These are phyloP conservation scores for Pseudogymnoascus sp. DNA, from an alignment of 2,329 filamentous ascomycete genomes.

Conservation along the genomic window DNA sequence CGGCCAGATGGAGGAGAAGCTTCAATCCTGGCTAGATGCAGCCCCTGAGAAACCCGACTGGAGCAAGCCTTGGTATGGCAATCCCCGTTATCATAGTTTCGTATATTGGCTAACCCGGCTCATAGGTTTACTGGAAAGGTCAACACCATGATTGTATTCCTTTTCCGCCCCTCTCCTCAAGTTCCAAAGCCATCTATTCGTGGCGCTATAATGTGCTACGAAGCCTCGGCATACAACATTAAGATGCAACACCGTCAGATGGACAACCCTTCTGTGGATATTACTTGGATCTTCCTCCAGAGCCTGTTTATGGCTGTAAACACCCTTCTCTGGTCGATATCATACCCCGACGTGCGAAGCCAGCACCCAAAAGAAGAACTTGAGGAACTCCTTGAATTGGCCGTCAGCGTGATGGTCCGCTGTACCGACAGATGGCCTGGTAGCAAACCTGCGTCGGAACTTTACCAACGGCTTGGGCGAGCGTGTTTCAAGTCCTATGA, in stretches of 20 bases:
- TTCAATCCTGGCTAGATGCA: slow-evolving; percentile 70
- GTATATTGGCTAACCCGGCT: slow-evolving; percentile 15
- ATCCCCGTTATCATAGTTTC: neutral
- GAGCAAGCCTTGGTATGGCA: slow-evolving; percentile 65
- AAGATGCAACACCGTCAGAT: slow-evolving; percentile 74
- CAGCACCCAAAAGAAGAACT: slow-evolving; percentile 67
- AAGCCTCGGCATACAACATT: slow-evolving; percentile 75
- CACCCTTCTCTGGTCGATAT: slow-evolving; percentile 83
- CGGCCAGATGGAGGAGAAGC: slow-evolving; percentile 64
- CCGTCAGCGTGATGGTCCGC: slow-evolving; percentile 68
- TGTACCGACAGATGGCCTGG: slow-evolving; percentile 89
- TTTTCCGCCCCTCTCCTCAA: slow-evolving; percentile 87
- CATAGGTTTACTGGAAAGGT: slow-evolving; percentile 58
- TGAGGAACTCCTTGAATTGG: slow-evolving; percentile 62
- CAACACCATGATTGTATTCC: slow-evolving; percentile 80
- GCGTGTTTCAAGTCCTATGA: slow-evolving; percentile 87
- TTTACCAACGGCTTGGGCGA: slow-evolving; percentile 78
- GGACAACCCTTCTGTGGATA: slow-evolving; percentile 63
- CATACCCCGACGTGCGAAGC: slow-evolving; percentile 73
- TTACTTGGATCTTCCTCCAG: slow-evolving; percentile 91
- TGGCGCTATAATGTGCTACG: slow-evolving; percentile 76
- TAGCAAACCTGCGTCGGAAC: slow-evolving; percentile 70
- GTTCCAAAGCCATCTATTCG: slow-evolving; percentile 72
- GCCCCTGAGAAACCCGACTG: slow-evolving; percentile 63
- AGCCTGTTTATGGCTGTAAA: slow-evolving; percentile 88